phyloP scores from a whole-genome alignment of 2,329 filamentous ascomycete genomes.

The Myriosclerotinia scirpicola region DNA sequence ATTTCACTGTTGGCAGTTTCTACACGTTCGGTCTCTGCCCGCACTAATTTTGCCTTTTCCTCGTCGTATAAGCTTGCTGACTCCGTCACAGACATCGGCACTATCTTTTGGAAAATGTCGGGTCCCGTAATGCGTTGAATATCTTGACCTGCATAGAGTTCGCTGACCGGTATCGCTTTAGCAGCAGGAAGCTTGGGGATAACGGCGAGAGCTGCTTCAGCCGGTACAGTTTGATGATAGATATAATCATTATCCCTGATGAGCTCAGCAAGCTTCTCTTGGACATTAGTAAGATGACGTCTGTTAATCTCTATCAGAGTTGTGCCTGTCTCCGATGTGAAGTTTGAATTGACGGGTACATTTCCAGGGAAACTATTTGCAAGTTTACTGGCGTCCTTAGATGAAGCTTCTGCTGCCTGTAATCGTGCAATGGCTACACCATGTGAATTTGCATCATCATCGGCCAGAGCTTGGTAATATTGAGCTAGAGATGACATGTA shows the following conservation, averaged over 20 bases:
- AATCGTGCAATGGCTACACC: constrained; percentile 82
- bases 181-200: constrained; percentile 92
- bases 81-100: constrained; percentile 93
- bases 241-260: constrained; percentile 97
- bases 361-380: constrained; percentile 79
- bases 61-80: constrained; percentile 97
- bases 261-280: constrained; percentile 74
- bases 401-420: constrained; percentile 74
- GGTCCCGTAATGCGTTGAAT: constrained; percentile 96
- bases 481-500: constrained; percentile 84
- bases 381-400: constrained; percentile 73
- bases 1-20: constrained; percentile 94
- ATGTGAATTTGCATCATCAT: constrained; percentile 85
- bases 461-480: constrained; percentile 89
- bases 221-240: constrained; percentile 89
- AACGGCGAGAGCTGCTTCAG: constrained; percentile 75
- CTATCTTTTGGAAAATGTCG: constrained; percentile 94
- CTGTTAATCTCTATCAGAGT: constrained; percentile 79
- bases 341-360: constrained; percentile 77
- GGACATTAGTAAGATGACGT: constrained; percentile 75
- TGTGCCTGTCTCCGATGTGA: constrained; percentile 74
- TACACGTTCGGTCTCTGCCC: constrained; percentile 90
- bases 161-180: constrained; percentile 95
- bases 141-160: constrained; percentile 94
- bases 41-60: constrained; percentile 93